Base-by-base conservation (phyloP, 1,284 basidiomycete genomes). In the Rhodotorula sp. region DNA sequence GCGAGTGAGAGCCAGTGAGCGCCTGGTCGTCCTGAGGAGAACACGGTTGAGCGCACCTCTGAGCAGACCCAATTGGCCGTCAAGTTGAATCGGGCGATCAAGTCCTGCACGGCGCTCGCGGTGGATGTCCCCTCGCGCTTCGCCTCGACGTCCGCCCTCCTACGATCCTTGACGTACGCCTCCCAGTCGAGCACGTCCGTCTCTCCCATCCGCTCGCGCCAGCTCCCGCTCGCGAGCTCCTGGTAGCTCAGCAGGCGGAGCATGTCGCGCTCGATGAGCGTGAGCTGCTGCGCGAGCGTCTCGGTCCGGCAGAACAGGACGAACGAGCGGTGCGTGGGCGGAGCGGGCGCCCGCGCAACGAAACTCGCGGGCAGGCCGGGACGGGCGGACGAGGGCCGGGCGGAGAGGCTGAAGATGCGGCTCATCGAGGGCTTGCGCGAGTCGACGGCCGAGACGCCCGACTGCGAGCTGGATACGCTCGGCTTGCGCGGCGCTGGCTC, bases 41-140 rank as follows among this genome's bases (percentile, higher is more conserved):
- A 16, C 34, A 12, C 27, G 90, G 90, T 34, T 5, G 23, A 88
- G 85, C 52, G 23, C 52, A 62, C 61, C 50, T 62, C 61, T n/a
- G 61, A 62, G 41, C 50, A 45, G 42, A 62, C 61, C 80, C 93
- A 96, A 77, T 90, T 90, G 10, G 89, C 89, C 78, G 92, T 87
- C 67, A 95, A 82, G 79, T 94, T 93, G 84, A 95, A 95, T 42
- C 93, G 86, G 23, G 90, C 90, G n/a, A 92, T 87, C 45, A 93
- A 86, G 48, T 89, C 89, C 8, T 87, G 87, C 60, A 93, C 82
- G 14, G 70, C 70, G 34, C 55, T 68, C 10, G 48, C 45, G n/a
- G 52, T 44, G n/a, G 58, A 45, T 34, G 64, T 57, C 12, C 73
- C 50, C 19, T 46, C 55, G 45, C 71, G 66, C 89, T 76, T 82